Evolutionary conservation across 2,329 filamentous ascomycete genomes (phyloP).

Genomic region (Aspergillus carbonarius): DNA sequence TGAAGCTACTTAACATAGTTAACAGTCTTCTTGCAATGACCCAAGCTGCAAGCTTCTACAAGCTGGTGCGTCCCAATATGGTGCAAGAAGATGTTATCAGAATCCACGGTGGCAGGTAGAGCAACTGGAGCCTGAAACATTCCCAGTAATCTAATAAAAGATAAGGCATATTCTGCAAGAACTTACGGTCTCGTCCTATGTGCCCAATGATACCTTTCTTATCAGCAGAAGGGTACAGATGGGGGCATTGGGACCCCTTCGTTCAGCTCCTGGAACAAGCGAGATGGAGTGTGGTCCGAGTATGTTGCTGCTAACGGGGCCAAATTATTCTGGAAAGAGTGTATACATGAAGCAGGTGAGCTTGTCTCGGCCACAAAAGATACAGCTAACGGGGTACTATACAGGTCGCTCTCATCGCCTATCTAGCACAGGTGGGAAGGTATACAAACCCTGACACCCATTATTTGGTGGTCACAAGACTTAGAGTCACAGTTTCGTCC

Average conservation of each 20-base stretch:
- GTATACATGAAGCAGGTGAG: conserved; percentile 81
- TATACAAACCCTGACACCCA: conserved; percentile 19
- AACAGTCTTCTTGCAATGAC: conserved; percentile 73
- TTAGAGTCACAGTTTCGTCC: conserved; percentile 67
- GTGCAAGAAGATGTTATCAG: conserved; percentile 67
- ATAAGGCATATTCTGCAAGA: conserved; percentile 78
- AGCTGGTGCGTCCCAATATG: conserved; percentile 68
- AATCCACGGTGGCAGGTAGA: conserved; percentile 71
- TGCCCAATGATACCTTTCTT: conserved; percentile 77
- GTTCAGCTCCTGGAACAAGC: conserved; percentile 4
- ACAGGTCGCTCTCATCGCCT: conserved; percentile 77
- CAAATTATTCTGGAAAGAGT: conserved; percentile 96
- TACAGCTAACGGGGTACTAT: conserved; percentile 5
- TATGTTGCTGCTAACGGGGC: conserved; percentile 81
- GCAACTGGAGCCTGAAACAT: not conserved
- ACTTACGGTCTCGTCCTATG: conserved; percentile 73
- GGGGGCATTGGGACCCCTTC: not conserved
- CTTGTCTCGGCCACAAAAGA: not conserved
- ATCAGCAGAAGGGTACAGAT: conserved; percentile 52
- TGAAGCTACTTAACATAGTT: not conserved
- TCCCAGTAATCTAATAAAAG: conserved; percentile 10
- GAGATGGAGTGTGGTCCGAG: conserved; percentile 49
- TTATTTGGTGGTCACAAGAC: not conserved
- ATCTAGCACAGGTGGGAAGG: conserved; percentile 82
- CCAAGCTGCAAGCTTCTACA: conserved; percentile 71